These are phyloP conservation scores for Flaveria sonorensis DNA, from an alignment of 129 eudicot species.

Conservation along the genomic window DNA sequence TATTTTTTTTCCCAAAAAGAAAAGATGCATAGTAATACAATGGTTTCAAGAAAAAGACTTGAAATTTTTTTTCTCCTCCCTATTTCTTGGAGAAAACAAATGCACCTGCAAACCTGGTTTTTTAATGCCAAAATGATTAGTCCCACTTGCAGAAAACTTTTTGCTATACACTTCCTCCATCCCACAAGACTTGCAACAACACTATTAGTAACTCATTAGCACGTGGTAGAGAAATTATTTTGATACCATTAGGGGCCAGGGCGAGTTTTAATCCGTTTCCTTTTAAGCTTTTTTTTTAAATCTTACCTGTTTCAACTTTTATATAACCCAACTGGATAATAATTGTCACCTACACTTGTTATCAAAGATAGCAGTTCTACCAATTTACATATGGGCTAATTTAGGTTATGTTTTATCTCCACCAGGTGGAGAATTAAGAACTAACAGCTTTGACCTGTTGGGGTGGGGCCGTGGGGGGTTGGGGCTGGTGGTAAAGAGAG, in stretches of 20 bases:
- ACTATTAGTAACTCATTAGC: too few relatives aligned
- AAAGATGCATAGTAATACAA: constrained; percentile 19
- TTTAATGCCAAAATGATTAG: constrained; percentile 19
- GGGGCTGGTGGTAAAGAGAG: too few relatives aligned
- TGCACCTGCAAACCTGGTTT: constrained; percentile 38
- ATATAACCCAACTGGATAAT: background rate
- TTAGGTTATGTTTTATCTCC: background rate
- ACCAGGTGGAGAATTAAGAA: background rate
- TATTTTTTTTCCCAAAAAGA: background rate
- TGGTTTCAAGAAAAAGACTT: constrained; percentile 25
- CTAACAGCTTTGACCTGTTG: too few relatives aligned
- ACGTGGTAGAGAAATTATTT: too few relatives aligned
- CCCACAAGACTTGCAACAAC: background rate
- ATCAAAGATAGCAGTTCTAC: background rate
- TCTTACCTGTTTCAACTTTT: background rate
- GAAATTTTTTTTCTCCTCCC: constrained; percentile 44
- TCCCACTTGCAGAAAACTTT: background rate
- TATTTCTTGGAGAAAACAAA: constrained; percentile 35
- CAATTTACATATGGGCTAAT: background rate
- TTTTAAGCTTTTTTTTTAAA: background rate
- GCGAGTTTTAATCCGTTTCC: background rate
- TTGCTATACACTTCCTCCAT: constrained; percentile 1
- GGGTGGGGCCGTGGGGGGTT: too few relatives aligned
- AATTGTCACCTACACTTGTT: background rate
- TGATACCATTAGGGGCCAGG: too few relatives aligned